Evolutionary conservation across 106 monocot genomes (phyloP), one percentile per base, ranked within the genome.

Genomic region (Dendrobium huoshanense): DNA sequence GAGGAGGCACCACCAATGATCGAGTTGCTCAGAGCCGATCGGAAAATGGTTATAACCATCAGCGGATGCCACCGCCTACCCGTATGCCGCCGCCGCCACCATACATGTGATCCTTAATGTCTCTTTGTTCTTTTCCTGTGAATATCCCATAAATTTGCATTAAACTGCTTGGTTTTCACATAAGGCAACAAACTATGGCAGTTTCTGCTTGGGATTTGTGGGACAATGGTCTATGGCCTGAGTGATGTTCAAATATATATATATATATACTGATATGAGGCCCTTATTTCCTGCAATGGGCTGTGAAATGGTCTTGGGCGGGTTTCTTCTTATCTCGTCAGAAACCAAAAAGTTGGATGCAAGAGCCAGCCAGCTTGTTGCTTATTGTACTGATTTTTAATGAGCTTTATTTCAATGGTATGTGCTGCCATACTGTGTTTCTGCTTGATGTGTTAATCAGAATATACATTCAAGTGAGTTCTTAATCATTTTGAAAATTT

Each of bases 41-140:
- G 18, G 84, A 88, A 4, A 87, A 83, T 54, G 55, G 73, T 13
- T 85, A 51, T 13, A 51, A 80, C 77, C 76, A 47, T 76, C 90
- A 81, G 27, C 84, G 79, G 22, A 76, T 85, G 59, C 85, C 78
- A 11, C 81, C 83, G 7, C 55, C 86, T 37, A 22, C 67, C n/a
- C 67, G 67, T 3, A 9, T 41, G 40, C 72, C 72, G 72, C 85
- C 82, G 19, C 82, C 87, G 4, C 87, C 91, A n/a, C 85, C 79
- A 85, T 85, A 90, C 27, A 76, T 49, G 43, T 22, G 59, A 75
- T 61, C 4, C 19, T 20, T 51, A 11, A 51, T 11, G 13, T 51
- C 51, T 13, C 51, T 67, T 70, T 7, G 15, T 18, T 11, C 51
- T 51, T 61, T 40, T 20, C 47, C 44, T 79, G 19, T 77, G 81